phyloP scores from a whole-genome alignment of 1,284 basidiomycete genomes.

The Cystobasidium pallidum region DNA sequence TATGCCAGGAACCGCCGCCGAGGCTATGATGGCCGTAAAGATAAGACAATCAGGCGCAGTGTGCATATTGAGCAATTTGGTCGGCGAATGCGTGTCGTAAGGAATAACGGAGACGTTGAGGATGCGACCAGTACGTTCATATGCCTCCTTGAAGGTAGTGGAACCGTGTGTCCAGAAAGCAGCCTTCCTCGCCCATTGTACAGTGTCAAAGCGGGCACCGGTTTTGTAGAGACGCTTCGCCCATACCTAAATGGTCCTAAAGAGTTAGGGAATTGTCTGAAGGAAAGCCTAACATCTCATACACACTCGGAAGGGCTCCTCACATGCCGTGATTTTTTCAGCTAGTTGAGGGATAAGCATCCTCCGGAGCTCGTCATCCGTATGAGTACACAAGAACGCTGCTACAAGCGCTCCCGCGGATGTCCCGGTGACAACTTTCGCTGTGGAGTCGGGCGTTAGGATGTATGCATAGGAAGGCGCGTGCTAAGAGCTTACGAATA shows the following conservation, averaged over 20 bases:
- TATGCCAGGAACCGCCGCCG: constrained; percentile 82
- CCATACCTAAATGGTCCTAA: no score
- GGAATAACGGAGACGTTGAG: constrained; percentile 90
- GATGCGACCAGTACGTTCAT: constrained; percentile 76
- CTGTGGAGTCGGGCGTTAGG: neutral
- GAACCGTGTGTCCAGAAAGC: constrained; percentile 91
- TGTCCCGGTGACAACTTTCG: constrained; percentile 32
- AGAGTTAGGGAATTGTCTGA: no score
- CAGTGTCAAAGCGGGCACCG: constrained; percentile 89
- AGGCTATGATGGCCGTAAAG: constrained; percentile 66
- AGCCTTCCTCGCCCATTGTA: constrained; percentile 89
- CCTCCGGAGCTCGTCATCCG: constrained; percentile 79
- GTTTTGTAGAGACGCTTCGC: constrained; percentile 77
- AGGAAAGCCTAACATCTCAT: no score
- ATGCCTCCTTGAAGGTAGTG: constrained; percentile 94
- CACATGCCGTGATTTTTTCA: constrained; percentile 85
- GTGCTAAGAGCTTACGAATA: constrained; percentile 87
- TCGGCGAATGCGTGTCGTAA: constrained; percentile 63
- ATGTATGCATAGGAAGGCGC: constrained; percentile 63
- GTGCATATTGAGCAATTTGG: constrained; percentile 91
- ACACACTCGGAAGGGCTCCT: constrained; percentile 64
- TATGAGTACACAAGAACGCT: constrained; percentile 79
- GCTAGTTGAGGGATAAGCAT: constrained; percentile 79
- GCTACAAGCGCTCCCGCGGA: constrained; percentile 56
- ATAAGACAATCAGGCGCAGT: constrained; percentile 84